A percentile compares a stretch with the other conserved stretches of the same genome.
phyloP scores from a whole-genome alignment of 1,284 basidiomycete species.

The Boletus mariae region DNA sequence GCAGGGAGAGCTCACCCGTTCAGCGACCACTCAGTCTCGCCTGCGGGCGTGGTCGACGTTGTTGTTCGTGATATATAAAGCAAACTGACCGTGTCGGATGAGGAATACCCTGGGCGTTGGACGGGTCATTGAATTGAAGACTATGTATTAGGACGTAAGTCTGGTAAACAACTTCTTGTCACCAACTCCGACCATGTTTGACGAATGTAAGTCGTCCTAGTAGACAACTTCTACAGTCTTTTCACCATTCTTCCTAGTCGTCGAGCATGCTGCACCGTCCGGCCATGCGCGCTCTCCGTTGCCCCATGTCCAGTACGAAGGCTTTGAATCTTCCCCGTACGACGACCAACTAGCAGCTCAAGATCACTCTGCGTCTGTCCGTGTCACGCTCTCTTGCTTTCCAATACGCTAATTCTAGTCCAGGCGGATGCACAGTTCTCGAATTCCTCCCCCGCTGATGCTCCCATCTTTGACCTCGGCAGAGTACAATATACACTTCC shows the following conservation, averaged over 20 bases:
- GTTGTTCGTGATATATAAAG: not conserved
- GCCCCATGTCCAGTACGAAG: slow-evolving; percentile 73
- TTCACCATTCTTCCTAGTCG: slow-evolving; percentile 48
- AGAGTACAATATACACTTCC: slow-evolving; percentile 87
- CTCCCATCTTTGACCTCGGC: slow-evolving; percentile 80
- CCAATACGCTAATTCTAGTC: slow-evolving; percentile 14
- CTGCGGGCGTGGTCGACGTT: slow-evolving; percentile 37
- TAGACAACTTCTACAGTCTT: not conserved
- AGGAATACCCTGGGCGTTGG: slow-evolving; percentile 74
- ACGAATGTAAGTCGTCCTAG: slow-evolving; percentile 65
- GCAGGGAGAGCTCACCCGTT: slow-evolving; percentile 56
- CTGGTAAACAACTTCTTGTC: not conserved
- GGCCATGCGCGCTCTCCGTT: slow-evolving; percentile 42
- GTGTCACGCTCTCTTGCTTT: slow-evolving; percentile 23
- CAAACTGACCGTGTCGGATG: slow-evolving; percentile 64
- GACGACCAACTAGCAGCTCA: slow-evolving; percentile 47
- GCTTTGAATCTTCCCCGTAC: slow-evolving; percentile 74
- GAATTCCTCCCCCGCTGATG: slow-evolving; percentile 32
- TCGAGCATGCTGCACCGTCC: slow-evolving; percentile 73
- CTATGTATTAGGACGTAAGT: not conserved
- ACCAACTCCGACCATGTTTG: slow-evolving; percentile 58
- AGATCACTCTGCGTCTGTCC: slow-evolving; percentile 35
- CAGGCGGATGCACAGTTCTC: slow-evolving; percentile 41
- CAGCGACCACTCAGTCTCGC: slow-evolving; percentile 93
- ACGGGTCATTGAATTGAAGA: slow-evolving; percentile 31